Percentiles rank a stretch among this genome's conserved stretches.
Evolutionary conservation across 345 rosid species (phyloP).

Genomic region (Draba incana): DNA sequence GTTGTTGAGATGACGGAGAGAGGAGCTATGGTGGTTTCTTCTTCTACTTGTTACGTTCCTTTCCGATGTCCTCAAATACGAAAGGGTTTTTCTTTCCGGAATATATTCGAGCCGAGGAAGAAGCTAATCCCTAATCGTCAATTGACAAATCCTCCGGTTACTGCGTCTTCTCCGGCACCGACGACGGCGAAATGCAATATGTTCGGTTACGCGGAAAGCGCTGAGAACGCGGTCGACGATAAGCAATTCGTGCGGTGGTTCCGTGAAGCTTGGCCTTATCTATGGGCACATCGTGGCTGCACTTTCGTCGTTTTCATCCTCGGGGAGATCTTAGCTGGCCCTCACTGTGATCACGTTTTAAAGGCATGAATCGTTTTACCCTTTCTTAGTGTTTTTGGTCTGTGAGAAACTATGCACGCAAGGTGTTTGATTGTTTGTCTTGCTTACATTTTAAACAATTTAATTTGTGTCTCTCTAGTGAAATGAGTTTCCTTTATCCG

Average conservation of each 20-base stretch:
- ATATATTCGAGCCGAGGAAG: constrained; percentile 4
- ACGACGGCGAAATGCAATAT: constrained; percentile 34
- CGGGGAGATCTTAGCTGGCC: constrained; percentile 64
- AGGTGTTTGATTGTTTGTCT: constrained; percentile 24
- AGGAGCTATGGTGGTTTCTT: constrained; percentile 26
- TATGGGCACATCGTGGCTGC: constrained; percentile 79
- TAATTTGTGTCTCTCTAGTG: background rate
- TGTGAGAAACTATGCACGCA: constrained; percentile 11
- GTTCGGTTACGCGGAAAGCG: constrained; percentile 45
- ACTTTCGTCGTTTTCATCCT: constrained; percentile 77
- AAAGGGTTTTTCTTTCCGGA: constrained; percentile 16
- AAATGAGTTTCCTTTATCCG: background rate
- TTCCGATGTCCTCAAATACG: constrained; percentile 10
- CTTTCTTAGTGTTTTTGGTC: background rate
- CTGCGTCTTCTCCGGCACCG: background rate
- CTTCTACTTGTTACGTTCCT: constrained; percentile 20
- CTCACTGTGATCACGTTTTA: constrained; percentile 62
- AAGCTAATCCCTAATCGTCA: constrained; percentile 10
- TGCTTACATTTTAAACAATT: background rate
- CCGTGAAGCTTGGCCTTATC: constrained; percentile 93
- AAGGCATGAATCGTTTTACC: constrained; percentile 50
- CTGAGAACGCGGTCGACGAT: constrained; percentile 50
- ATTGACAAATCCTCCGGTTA: background rate
- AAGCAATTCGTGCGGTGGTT: constrained; percentile 86
- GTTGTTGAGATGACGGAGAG: constrained; percentile 27